phyloP scores from a whole-genome alignment of 495 filamentous ascomycete species.

The Penicillium egyptiacum region DNA sequence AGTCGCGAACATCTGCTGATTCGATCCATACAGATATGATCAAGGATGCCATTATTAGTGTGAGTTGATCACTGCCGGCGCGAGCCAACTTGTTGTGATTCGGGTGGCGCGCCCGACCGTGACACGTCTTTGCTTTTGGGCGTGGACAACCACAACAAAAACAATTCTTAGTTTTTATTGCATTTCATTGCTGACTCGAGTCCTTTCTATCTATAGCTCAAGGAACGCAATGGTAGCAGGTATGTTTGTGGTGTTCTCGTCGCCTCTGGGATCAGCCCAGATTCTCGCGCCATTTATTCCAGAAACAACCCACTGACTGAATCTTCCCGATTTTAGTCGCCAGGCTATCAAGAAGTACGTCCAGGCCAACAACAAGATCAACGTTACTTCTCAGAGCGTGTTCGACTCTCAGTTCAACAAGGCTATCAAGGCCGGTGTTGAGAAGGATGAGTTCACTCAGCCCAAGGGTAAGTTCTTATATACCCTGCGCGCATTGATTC shows the following conservation, averaged over 20 bases:
- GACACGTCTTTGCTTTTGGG: constrained; percentile 38
- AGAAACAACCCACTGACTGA: constrained; percentile 17
- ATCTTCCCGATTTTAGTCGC: constrained; percentile 58
- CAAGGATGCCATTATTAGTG: constrained; percentile 65
- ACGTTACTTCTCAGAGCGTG: constrained; percentile 61
- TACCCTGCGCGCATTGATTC: constrained; percentile 5
- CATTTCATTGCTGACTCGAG: constrained; percentile 34
- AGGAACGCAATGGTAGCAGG: constrained; percentile 66
- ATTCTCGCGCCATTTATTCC: constrained; percentile 8
- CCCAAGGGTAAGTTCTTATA: constrained; percentile 80
- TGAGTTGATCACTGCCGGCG: constrained; percentile 53
- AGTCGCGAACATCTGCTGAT: constrained; percentile 54
- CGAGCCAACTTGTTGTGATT: constrained; percentile 32
- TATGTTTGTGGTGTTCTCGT: constrained; percentile 41
- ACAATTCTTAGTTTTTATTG: constrained; percentile 18
- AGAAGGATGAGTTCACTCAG: constrained; percentile 84
- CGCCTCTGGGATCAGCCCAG: constrained; percentile 2
- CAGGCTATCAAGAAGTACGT: constrained; percentile 99
- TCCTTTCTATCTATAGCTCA: constrained; percentile 49
- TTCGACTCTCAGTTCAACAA: constrained; percentile 95
- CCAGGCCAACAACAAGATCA: constrained; percentile 87
- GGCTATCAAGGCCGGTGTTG: constrained; percentile 84
- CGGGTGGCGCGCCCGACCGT: constrained; percentile 45
- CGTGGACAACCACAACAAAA: constrained; percentile 28
- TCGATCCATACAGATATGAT: constrained; percentile 60